Evolutionary conservation across 257 asterid genomes (phyloP).

Genomic region (Solanum gracilifrons): DNA sequence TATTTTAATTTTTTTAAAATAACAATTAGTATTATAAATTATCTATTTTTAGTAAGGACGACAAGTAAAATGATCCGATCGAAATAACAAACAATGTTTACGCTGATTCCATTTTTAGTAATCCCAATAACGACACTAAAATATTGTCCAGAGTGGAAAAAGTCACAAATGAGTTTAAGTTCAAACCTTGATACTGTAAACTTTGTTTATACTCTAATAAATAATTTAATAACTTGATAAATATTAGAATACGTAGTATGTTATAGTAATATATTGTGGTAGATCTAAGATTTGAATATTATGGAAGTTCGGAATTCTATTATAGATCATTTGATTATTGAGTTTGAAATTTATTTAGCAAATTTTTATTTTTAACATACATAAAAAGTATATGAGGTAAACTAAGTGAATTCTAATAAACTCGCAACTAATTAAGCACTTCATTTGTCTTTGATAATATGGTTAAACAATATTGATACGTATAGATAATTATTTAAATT

Average conservation of each 20-base stretch:
- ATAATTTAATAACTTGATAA: neutral
- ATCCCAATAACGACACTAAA: neutral
- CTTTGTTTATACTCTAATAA: neutral
- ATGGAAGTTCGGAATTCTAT: neutral
- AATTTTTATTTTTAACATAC: too few species aligned
- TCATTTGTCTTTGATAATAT: neutral
- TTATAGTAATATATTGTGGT: neutral
- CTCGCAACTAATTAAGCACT: neutral
- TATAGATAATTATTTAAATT: too few species aligned
- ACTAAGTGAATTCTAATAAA: neutral
- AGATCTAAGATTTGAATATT: neutral
- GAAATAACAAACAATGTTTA: neutral
- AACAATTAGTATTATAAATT: neutral
- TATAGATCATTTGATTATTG: neutral
- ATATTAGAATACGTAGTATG: neutral
- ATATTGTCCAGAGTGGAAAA: neutral
- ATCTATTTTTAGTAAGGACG: neutral
- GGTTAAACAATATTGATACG: neutral
- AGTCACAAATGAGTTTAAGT: neutral
- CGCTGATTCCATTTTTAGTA: neutral
- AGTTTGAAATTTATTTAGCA: neutral
- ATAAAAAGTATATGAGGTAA: too few species aligned
- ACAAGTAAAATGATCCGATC: neutral
- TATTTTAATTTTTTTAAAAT: rapidly evolving
- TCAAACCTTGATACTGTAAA: neutral